Conservation (phyloP, 164 flowering plant species). For the Vitis labrusca region DNA sequence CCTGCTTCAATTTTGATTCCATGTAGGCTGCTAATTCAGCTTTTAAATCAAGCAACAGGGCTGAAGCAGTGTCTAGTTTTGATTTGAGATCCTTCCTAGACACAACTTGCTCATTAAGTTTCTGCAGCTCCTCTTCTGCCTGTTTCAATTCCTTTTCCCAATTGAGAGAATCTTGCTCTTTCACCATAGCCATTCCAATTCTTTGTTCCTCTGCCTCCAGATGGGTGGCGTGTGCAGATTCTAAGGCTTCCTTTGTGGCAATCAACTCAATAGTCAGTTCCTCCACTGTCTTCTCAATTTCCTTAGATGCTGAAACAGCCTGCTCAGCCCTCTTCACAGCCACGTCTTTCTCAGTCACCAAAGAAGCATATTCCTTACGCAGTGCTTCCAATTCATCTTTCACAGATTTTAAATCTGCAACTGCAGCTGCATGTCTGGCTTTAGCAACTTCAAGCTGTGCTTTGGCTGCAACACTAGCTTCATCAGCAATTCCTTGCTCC, state of each 20-base stretch:
- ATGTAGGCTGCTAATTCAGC: constrained; percentile 76
- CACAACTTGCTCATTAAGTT: constrained; percentile 44
- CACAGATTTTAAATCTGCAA: constrained; percentile 67
- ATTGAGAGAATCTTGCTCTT: constrained; percentile 62
- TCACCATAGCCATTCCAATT: constrained; percentile 75
- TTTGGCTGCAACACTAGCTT: constrained; percentile 83
- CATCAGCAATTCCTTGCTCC: constrained; percentile 84
- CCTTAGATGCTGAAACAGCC: constrained; percentile 61
- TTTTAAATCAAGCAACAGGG: constrained; percentile 56
- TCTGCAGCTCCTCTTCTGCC: constrained; percentile 79
- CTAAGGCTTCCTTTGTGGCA: constrained; percentile 69
- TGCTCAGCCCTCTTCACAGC: constrained; percentile 64
- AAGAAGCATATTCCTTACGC: constrained; percentile 44
- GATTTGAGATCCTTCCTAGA: constrained; percentile 59
- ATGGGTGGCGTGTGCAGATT: constrained; percentile 81
- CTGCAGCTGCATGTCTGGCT: constrained; percentile 66
- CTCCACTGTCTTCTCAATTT: constrained; percentile 75
- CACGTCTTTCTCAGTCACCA: constrained; percentile 55
- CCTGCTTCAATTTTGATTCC: constrained; percentile 62
- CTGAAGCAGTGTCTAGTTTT: constrained; percentile 66
- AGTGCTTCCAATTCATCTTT: constrained; percentile 67
- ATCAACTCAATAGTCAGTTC: constrained; percentile 83
- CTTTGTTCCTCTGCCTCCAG: constrained; percentile 87
- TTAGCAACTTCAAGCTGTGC: constrained; percentile 89
- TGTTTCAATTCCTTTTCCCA: constrained; percentile 83